Percentiles rank a stretch among this genome's conserved stretches.
Evolutionary conservation across 768 basidiomycete genomes (phyloP).

Genomic region (Obba rivulosa): DNA sequence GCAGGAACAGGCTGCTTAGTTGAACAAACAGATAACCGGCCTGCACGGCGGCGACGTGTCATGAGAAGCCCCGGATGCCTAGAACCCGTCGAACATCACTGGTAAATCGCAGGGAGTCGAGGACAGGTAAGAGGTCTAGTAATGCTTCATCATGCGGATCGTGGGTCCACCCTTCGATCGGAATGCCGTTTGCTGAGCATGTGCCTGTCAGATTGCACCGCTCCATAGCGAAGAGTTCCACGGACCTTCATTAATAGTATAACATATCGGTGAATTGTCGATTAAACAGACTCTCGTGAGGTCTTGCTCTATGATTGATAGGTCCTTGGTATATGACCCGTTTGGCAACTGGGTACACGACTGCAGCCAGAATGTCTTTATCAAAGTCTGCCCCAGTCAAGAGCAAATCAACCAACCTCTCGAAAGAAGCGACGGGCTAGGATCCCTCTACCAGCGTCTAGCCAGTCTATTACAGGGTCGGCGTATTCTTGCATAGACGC

Average conservation of each 20-base stretch:
- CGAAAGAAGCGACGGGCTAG: slow-evolving; percentile 86
- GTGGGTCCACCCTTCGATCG: slow-evolving; percentile 98
- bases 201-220: slow-evolving; percentile 2
- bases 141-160: slow-evolving; percentile 96
- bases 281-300: slow-evolving; percentile 91
- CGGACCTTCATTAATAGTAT: slow-evolving; percentile 88
- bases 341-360: slow-evolving; percentile 90
- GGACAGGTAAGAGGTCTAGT: slow-evolving; percentile 89
- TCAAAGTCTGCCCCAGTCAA: neutral
- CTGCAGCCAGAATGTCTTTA: slow-evolving; percentile 31
- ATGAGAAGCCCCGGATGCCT: slow-evolving; percentile 59
- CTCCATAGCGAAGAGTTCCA: neutral
- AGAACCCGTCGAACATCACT: slow-evolving; percentile 91
- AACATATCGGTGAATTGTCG: slow-evolving; percentile 94
- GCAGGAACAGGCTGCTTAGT: neutral
- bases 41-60: slow-evolving; percentile 12
- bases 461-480: slow-evolving; percentile 99
- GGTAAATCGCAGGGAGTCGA: slow-evolving; percentile 95
- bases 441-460: slow-evolving; percentile 91
- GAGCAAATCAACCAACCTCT: slow-evolving; percentile 56
- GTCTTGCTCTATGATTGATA: slow-evolving; percentile 83
- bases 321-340: slow-evolving; percentile 92
- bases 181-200: slow-evolving; percentile 87
- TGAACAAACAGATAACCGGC: neutral
- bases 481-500: slow-evolving; percentile 99